A percentile compares a stretch with the other conserved stretches of the same genome.
Conservation (phyloP, 176 grass and related monocot genomes). For the Hordeum marinum region DNA sequence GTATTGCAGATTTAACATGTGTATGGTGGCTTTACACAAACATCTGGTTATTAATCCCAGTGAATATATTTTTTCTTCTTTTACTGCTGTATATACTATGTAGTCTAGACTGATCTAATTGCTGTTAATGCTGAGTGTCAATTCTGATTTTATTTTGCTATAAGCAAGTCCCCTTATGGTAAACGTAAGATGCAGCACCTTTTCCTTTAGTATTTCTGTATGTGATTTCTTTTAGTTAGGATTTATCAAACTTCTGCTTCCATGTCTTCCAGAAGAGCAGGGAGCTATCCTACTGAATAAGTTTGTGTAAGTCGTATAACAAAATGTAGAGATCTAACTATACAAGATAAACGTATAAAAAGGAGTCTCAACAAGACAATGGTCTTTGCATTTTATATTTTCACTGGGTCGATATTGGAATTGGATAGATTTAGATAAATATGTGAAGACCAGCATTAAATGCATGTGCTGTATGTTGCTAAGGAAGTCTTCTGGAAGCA, state of each 20-base stretch:
- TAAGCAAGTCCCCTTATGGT: neutral
- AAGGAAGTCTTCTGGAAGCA: neutral
- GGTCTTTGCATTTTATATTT: neutral
- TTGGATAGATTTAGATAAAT: slow-evolving; percentile 3
- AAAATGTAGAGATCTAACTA: neutral
- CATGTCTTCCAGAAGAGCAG: neutral
- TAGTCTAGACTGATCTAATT: neutral
- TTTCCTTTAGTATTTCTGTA: neutral
- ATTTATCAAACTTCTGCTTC: neutral
- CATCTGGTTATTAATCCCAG: neutral
- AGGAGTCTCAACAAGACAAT: neutral
- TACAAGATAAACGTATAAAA: neutral
- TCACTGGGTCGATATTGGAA: neutral
- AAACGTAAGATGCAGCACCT: neutral
- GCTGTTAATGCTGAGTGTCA: neutral
- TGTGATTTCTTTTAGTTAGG: neutral
- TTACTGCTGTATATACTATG: neutral
- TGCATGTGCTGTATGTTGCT: slow-evolving; percentile 4
- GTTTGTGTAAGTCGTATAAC: neutral
- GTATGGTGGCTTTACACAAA: neutral
- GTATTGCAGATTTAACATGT: neutral
- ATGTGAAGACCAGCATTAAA: neutral
- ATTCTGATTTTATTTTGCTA: neutral
- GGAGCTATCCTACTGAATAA: neutral
- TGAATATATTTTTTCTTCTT: neutral